Evolutionary conservation across 1,284 basidiomycete species (phyloP), one percentile per base, ranked within the genome.

Genomic region (Cryptococcus deneoformans): DNA sequence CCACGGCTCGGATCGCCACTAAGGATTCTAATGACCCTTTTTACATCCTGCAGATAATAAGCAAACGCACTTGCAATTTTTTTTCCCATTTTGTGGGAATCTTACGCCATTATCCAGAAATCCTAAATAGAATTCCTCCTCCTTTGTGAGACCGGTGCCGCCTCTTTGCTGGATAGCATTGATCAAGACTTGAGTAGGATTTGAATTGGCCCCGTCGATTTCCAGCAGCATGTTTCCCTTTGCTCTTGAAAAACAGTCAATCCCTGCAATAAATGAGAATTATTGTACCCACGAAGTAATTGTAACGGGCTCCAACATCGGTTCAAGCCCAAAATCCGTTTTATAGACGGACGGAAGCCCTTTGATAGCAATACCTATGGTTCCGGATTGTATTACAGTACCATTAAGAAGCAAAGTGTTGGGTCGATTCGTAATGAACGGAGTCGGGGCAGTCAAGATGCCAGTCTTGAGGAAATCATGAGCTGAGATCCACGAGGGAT

Each of bases 1-100:
- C 91, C 91, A 8, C 88, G 81, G 24, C 84, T 85, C 0, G 89
- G 90, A 72, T 90, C 90, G 1, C 91, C 91, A 0, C 88, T 87
- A 12, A 83, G 84, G 61, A 93, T 87, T 55, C 69, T 71, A 5
- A 77, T 70, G 6, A 71, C 67, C 43, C 64, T 55, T 29, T 60
- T 57, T 5, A 55, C 54, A 3, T 48, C 43, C 40, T 45, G 12
- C 43, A 42, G 8, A 16, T n/a, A 34, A 20, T 20, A 20, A 20
- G 20, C 20, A 20, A 16, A 24, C n/a, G n/a, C n/a, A n/a, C n/a
- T n/a, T n/a, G n/a, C n/a, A n/a, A n/a, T n/a, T n/a, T n/a, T n/a
- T n/a, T n/a, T n/a, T n/a, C n/a, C n/a, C n/a, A n/a, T n/a, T n/a
- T n/a, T n/a, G n/a, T n/a, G n/a, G n/a, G n/a, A n/a, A n/a, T n/a